Base-by-base conservation (phyloP, 352 stramenopile genomes). In the Pythium myriotylum region DNA sequence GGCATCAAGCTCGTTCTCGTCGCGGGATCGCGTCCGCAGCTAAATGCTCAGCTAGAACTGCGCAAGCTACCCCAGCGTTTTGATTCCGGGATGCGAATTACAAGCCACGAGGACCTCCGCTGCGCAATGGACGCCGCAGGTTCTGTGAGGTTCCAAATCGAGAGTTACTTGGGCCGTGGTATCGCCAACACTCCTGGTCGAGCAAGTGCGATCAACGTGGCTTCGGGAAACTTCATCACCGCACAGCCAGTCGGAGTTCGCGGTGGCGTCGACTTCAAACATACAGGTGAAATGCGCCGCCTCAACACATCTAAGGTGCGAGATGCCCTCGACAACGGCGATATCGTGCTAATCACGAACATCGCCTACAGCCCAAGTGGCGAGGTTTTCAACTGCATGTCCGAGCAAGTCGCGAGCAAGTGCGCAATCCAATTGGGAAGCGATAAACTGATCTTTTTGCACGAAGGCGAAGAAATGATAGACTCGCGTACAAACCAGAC, bases 191-290 rank as follows among this genome's bases (percentile, higher is more conserved):
- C 77, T 10, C 84, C 85, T 0, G 86, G 86, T 40, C 75, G 81
- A 20, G 71, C 76, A 1, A 63, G 79, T 6, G 74, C 79, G 7
- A 92, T 97, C 62, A 98, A 97, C 68, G 95, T 99, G 41, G 85
- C 97, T 4, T 97, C 90, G 3, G 96, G 96, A 12, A 99, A 99
- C 69, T 99, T 98, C 74, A 98, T 98, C 74, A 97, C 92, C 10
- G 95, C 96, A 4, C 88, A 96, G 70, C 88, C 82, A 7, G 82
- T 97, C 2, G 91, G 91, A 14, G 89, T 97, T 1, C 81, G 86
- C 19, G 86, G 82, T 26, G 88, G 88, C 16, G 84, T 96, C 17
- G 88, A 96, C 70, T 96, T 92, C 49, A 92, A 93, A 60, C 89
- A 86, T 88, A 97, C 62, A 72, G 97, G 89, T 55, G 96, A 98